Base-by-base conservation (phyloP, 495 filamentous ascomycete species). In the Xylaria telfairii region DNA sequence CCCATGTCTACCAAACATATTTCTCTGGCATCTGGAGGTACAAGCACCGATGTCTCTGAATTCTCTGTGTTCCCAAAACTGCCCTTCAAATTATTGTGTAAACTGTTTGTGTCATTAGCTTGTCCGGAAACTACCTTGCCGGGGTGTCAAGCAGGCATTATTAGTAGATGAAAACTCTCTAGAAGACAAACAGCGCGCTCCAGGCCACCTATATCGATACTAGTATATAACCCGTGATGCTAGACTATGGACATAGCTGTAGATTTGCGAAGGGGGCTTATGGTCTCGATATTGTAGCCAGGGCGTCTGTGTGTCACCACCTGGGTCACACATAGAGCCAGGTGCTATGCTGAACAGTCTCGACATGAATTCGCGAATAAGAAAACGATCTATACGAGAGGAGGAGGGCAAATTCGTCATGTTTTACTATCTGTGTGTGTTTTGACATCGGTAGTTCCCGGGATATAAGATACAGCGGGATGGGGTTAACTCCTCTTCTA, bases 1-100 rank as follows among this genome's bases (percentile, higher is more conserved):
- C 24, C 57, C 46, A 46, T 44, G 24, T 63, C 57, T 61, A 13
- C n/a, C 19, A 69, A 53, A 69, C 59, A 69, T 69, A 44, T 59
- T 30, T 60, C 49, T 63, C 34, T 47, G 34, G 37, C 67, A 54
- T 41, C n/a, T 24, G 47, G 42, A 66, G 30, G 24, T 42, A 66
- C 64, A 66, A 66, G 34, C 15, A 28, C 32, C 64, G 32, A 54
- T 42, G 46, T 66, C 47, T 41, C 34, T 26, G 21, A 19, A 34
- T 17, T 21, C 10, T 37, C 17, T 12, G 57, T 63, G 30, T 26
- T 42, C 46, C 57, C 47, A 13, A 19, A 47, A 42, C 9, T 1
- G 24, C 49, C 19, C 59, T 21, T 61, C 30, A 21, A 26, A 4
- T 2, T 51, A 41, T 39, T 37, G 56, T 41, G 42, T 51, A 53